Evolutionary conservation across 2,329 filamentous ascomycete genomes (phyloP).

Genomic region (Keithomyces neogunnii): DNA sequence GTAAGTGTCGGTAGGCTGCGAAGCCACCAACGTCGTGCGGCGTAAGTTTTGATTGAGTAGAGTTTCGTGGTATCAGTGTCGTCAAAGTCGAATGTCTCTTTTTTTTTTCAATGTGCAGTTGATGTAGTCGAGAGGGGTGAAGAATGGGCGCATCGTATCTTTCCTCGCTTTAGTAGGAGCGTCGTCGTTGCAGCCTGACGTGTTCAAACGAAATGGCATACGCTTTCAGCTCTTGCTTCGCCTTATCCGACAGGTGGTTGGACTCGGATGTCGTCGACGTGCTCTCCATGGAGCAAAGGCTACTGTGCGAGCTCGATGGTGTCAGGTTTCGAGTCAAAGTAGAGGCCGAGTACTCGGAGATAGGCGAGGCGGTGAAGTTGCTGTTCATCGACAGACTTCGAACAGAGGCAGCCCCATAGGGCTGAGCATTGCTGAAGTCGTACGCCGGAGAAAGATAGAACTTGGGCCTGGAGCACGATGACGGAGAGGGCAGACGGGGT

Average conservation of each 20-base stretch:
- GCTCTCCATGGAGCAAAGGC: conserved; percentile 71
- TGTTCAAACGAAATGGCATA: conserved; percentile 89
- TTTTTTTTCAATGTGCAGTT: neutral
- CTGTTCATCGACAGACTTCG: conserved; percentile 19
- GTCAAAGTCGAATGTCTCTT: conserved; percentile 1
- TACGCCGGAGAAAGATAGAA: conserved; percentile 68
- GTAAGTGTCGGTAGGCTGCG: conserved; percentile 9
- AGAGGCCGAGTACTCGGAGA: conserved; percentile 14
- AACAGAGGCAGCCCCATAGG: conserved; percentile 43
- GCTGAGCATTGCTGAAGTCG: conserved; percentile 60
- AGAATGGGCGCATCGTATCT: neutral
- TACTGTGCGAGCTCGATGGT: conserved; percentile 75
- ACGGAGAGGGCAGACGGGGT: neutral
- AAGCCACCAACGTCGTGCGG: conserved; percentile 8
- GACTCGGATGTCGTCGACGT: conserved; percentile 44
- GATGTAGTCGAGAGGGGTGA: conserved; percentile 1
- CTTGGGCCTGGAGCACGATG: conserved; percentile 24
- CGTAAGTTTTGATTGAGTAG: conserved; percentile 15
- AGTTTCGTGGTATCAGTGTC: conserved; percentile 19
- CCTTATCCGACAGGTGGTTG: conserved; percentile 61
- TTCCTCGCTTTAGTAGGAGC: conserved; percentile 38
- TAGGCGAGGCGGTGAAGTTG: conserved; percentile 16
- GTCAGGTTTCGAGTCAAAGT: conserved; percentile 38
- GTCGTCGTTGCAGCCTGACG: conserved; percentile 51
- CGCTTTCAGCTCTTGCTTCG: conserved; percentile 69